Evolutionary conservation across 2,329 filamentous ascomycete species (phyloP).

Genomic region (Apiospora pterosperma): DNA sequence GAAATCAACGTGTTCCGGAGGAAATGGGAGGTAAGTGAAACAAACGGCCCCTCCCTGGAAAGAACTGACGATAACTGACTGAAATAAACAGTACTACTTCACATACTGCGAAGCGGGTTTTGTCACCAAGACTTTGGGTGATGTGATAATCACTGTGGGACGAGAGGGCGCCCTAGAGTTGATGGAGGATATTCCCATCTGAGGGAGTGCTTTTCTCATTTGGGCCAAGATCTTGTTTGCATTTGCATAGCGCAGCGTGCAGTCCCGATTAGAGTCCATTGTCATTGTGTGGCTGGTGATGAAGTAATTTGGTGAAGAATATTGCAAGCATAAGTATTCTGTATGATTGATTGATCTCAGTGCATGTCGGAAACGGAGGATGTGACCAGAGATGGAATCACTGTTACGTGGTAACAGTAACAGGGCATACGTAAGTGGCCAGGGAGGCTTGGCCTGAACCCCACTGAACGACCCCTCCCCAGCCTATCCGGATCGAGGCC

Average conservation of each 20-base stretch:
- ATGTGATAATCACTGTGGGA: slow-evolving; percentile 69
- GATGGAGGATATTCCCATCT: slow-evolving; percentile 68
- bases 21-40: slow-evolving; percentile 62
- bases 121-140: slow-evolving; percentile 66
- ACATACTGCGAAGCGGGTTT: slow-evolving; percentile 74
- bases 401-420: not conserved
- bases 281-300: not conserved
- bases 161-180: slow-evolving; percentile 63
- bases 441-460: not conserved
- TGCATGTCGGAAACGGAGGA: not conserved
- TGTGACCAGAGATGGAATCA: not conserved
- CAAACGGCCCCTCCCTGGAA: not conserved
- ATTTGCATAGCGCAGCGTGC: slow-evolving; percentile 6
- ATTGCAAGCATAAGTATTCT: too few relatives aligned
- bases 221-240: not conserved
- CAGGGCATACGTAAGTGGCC: not conserved
- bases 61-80: slow-evolving; percentile 6
- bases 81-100: slow-evolving; percentile 62
- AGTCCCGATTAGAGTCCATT: not conserved
- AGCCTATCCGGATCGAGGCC: not conserved
- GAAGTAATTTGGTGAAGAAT: not conserved
- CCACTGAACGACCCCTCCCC: not conserved
- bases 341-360: not conserved
- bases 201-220: slow-evolving; percentile 13
- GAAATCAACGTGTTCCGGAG: slow-evolving; percentile 65